Evolutionary conservation across 495 filamentous ascomycete species (phyloP), one percentile per base, ranked within the genome.

Genomic region (Chaetomium fimeti): DNA sequence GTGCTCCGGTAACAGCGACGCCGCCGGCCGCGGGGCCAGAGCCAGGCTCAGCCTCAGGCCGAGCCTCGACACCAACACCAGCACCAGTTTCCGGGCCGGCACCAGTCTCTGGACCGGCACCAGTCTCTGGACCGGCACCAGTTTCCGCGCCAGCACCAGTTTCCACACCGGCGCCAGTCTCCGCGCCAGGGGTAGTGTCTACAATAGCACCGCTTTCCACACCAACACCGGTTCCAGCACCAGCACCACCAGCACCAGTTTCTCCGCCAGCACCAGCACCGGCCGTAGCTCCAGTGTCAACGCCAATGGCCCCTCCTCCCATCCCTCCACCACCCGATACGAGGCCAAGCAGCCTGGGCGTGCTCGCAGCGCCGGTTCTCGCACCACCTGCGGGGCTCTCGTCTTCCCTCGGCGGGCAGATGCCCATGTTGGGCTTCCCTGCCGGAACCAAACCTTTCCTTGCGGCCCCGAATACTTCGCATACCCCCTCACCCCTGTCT

Each of bases 381-480:
- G 73, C 73, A 3, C 71, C 71, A 2, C 76, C 76, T 9, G 47
- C 60, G 3, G 73, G 68, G 8, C 53, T 69, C 3, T 55, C 54
- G 2, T 28, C 66, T 13, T 63, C 68, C 5, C 64, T 71, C 7
- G 66, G 71, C 20, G 64, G 64, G 2, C 65, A 65, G 40, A 68
- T 70, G 61, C 63, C 67, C 12, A 69, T 70, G 57, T 49, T 69
- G 27, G 71, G 69, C 16, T 68, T 71, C 22, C 49, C 67, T 0
- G n/a, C 62, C 13, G 62, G 59, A 4, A 56, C 61, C 28, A 75
- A 68, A 38, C 77, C 77, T 28, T 70, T 79, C 18, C 78, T 82
- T 27, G 80, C 80, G 22, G 70, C 70, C 9, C 80, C 80, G 15
- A 81, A 80, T 57, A 76, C 79, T 16, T 66, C 74, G 28, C 78